Evolutionary conservation across 1,284 basidiomycete genomes (phyloP), one percentile per base, ranked within the genome.

Genomic region (Trichosporon coremiiforme): DNA sequence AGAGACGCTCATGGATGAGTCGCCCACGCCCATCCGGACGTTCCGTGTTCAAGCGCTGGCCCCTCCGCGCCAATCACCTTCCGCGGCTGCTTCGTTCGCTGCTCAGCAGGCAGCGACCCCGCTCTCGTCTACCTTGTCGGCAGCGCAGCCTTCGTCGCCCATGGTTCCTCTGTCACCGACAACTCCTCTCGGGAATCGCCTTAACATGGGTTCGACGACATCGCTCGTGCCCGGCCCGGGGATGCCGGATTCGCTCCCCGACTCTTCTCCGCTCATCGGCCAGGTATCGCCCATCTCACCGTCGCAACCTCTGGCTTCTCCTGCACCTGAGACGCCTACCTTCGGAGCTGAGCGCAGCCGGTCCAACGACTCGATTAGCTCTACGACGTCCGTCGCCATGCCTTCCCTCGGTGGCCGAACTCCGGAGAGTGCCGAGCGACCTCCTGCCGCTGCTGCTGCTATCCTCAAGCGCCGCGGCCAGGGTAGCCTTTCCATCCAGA

Each of bases 1-100:
- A 22, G 64, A 67, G 4, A 72, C 71, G 9, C 64, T 73, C 35
- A 73, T 73, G 72, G 72, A 73, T 62, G 72, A 69, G 65, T 73
- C 72, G 20, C 72, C 72, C 4, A 73, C 72, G 20, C 72, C 72
- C 1, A 41, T 69, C 8, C 50, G 72, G 5, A 70, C 69, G 45
- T 66, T 50, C 10, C 50, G 66, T 2, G 72, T 73, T 4, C 55
- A 68, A 10, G 72, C 71, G 5, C 68, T 73, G 2, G 70, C 72
- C 0, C 68, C 71, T 29, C 66, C 41, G 1, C 47, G 22, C 3
- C 17, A n/a, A 1, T 68, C 67, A 5, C 25, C 55, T 17, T 35
- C 57, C 4, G 57, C 31, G 17, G 22, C 50, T 12, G 22, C 50
- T 7, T 22, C 50, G 20, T 53, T 53, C 50, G 50, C 50, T 8